These are phyloP conservation scores for Lodderomyces theae DNA, from an alignment of 1,139 yeast species.

Conservation along the genomic window DNA sequence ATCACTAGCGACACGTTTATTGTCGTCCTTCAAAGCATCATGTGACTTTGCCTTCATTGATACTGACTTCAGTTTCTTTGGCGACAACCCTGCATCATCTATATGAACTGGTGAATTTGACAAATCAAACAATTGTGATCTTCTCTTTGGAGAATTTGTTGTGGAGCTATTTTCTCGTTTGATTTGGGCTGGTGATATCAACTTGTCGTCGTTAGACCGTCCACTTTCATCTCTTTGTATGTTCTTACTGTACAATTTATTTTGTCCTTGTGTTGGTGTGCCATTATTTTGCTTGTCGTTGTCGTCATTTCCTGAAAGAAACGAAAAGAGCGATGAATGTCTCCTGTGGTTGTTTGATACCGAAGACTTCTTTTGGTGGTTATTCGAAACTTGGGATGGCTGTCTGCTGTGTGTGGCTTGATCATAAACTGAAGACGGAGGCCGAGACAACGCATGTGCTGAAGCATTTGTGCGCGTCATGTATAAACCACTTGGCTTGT, in stretches of 20 bases:
- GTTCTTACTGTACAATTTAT: slow-evolving; percentile 7
- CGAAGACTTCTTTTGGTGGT: slow-evolving; percentile 25
- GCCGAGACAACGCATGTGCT: slow-evolving; percentile 26
- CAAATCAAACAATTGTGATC: slow-evolving; percentile 10
- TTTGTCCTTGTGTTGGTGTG: slow-evolving; percentile 4
- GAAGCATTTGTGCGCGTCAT: slow-evolving; percentile 28
- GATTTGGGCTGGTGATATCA: slow-evolving; percentile 27
- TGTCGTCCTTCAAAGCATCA: slow-evolving; percentile 22
- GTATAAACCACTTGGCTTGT: slow-evolving; percentile 18
- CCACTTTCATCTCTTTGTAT: slow-evolving; percentile 8
- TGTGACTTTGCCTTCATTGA: slow-evolving; percentile 15
- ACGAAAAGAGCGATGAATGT: slow-evolving; percentile 48
- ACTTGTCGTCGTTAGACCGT: slow-evolving; percentile 12
- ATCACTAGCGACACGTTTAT: slow-evolving; percentile 34
- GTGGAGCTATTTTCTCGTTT: slow-evolving; percentile 16
- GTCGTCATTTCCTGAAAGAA: slow-evolving; percentile 29
- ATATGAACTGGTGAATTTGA: slow-evolving; percentile 24
- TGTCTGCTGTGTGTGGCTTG: slow-evolving; percentile 31
- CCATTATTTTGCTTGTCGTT: slow-evolving; percentile 8
- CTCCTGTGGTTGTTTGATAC: slow-evolving; percentile 31
- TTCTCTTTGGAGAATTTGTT: slow-evolving; percentile 3
- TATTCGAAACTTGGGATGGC: slow-evolving; percentile 20
- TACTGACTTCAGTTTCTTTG: slow-evolving; percentile 34
- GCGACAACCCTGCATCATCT: slow-evolving; percentile 35
- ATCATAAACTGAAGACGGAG: slow-evolving; percentile 46